Conservation (phyloP, 495 filamentous ascomycete genomes). For the Chaetomium cochliodes region DNA sequence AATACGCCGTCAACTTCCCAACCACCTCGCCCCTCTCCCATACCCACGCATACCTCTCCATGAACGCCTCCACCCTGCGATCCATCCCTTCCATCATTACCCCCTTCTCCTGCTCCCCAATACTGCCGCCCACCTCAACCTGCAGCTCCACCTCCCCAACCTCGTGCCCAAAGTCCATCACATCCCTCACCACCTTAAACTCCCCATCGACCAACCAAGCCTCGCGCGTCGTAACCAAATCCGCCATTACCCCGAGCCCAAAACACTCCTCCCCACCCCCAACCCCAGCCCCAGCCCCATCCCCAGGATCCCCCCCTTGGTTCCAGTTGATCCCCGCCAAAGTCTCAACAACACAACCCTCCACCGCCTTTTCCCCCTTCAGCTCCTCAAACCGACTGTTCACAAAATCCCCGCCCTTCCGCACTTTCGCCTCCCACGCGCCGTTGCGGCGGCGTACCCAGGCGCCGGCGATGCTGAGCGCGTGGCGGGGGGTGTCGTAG, state of each 20-base stretch:
- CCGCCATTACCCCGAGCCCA: conserved; percentile 32
- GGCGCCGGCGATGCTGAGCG: conserved; percentile 30
- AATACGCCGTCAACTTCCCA: conserved; percentile 45
- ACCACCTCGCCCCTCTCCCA: conserved; percentile 35
- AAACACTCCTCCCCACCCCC: conserved; percentile 19
- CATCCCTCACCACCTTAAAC: conserved; percentile 39
- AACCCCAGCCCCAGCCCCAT: not conserved
- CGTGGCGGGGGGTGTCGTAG: conserved; percentile 31
- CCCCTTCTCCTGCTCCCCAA: conserved; percentile 26
- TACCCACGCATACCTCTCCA: conserved; percentile 42
- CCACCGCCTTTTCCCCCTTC: conserved; percentile 18
- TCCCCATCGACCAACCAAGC: conserved; percentile 36
- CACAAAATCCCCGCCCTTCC: conserved; percentile 28
- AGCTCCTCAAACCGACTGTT: conserved; percentile 37
- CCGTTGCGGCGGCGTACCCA: conserved; percentile 36
- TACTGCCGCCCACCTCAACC: conserved; percentile 14
- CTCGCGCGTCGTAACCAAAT: conserved; percentile 35
- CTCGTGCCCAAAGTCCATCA: conserved; percentile 40
- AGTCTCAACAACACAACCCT: conserved; percentile 2
- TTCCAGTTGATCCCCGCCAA: no score
- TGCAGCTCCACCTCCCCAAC: conserved; percentile 43
- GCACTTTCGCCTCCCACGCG: conserved; percentile 37
- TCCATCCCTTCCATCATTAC: conserved; percentile 36
- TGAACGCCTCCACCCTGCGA: conserved; percentile 37
- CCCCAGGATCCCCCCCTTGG: no score